Percentiles rank a stretch among this genome's conserved stretches.
Evolutionary conservation across 768 basidiomycete species (phyloP).

Genomic region (Rubroboletus satanas): DNA sequence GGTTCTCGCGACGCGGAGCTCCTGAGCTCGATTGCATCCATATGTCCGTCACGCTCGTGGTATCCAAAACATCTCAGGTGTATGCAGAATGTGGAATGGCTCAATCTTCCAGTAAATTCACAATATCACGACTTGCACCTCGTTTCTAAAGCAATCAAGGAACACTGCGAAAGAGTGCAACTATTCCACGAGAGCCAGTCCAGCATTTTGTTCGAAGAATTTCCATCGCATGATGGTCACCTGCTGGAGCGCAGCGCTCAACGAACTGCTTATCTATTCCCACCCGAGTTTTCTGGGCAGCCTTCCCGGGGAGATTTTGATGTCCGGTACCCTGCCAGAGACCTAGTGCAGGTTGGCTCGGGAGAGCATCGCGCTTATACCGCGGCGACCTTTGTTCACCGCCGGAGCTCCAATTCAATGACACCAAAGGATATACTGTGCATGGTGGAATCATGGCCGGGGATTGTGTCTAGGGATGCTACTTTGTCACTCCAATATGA

Average conservation of each 20-base stretch:
- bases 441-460: slow-evolving; percentile 10
- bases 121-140: slow-evolving; percentile 33
- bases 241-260: slow-evolving; percentile 18
- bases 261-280: slow-evolving; percentile 14
- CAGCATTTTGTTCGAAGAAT: background rate
- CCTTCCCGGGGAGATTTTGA: background rate
- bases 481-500: slow-evolving; percentile 23
- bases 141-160: slow-evolving; percentile 27
- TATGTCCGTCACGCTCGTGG: slow-evolving; percentile 36
- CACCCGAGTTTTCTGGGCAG: slow-evolving; percentile 5
- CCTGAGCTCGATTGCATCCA: slow-evolving; percentile 30
- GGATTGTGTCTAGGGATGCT: background rate
- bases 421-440: background rate
- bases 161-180: slow-evolving; percentile 18
- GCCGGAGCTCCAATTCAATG: background rate
- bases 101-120: slow-evolving; percentile 13
- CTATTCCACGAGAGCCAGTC: slow-evolving; percentile 4
- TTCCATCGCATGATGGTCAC: slow-evolving; percentile 2
- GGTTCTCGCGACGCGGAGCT: slow-evolving; percentile 27
- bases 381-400: slow-evolving; percentile 8
- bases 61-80: slow-evolving; percentile 35
- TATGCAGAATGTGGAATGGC: slow-evolving; percentile 42
- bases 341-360: background rate
- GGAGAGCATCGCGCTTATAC: slow-evolving; percentile 18
- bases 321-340: slow-evolving; percentile 10